Conservation (phyloP, 2,329 filamentous ascomycete genomes). For the Rhynchosporium graminicola region DNA sequence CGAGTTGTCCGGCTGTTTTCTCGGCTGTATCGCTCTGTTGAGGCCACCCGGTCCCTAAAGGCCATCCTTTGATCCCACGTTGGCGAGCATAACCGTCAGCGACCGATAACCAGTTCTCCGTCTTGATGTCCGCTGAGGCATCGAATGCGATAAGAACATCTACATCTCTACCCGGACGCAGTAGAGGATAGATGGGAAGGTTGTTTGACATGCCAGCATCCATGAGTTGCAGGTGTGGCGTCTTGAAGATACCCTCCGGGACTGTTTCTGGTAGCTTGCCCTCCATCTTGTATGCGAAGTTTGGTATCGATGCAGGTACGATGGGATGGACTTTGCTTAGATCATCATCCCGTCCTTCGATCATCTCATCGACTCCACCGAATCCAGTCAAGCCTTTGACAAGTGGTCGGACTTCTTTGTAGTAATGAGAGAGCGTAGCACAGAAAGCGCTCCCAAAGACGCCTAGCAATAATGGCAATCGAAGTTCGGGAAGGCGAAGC, state of each 20-base stretch:
- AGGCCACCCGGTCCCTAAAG: slow-evolving; percentile 92
- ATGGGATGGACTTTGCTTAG: slow-evolving; percentile 92
- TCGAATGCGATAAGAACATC: slow-evolving; percentile 94
- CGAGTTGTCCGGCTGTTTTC: slow-evolving; percentile 64
- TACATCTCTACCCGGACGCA: slow-evolving; percentile 83
- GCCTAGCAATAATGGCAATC: slow-evolving; percentile 81
- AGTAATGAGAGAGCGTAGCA: slow-evolving; percentile 93
- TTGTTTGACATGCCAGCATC: slow-evolving; percentile 99
- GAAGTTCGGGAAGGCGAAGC: slow-evolving; percentile 76
- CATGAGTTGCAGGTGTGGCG: slow-evolving; percentile 79
- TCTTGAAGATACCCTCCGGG: slow-evolving; percentile 73
- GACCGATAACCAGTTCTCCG: slow-evolving; percentile 94
- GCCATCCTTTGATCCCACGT: slow-evolving; percentile 91
- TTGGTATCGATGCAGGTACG: slow-evolving; percentile 86
- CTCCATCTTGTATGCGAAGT: slow-evolving; percentile 82
- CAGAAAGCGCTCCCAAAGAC: slow-evolving; percentile 98
- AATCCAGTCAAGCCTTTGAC: slow-evolving; percentile 76
- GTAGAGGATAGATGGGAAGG: slow-evolving; percentile 88
- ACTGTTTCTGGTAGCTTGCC: slow-evolving; percentile 72
- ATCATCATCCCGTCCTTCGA: slow-evolving; percentile 80
- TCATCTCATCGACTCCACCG: slow-evolving; percentile 74
- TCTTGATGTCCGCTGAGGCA: slow-evolving; percentile 84
- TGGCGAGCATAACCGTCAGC: slow-evolving; percentile 91
- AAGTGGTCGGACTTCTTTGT: slow-evolving; percentile 86
- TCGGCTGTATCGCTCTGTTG: slow-evolving; percentile 58